Conservation (phyloP, 495 filamentous ascomycete genomes). For the Penicillium egyptiacum region DNA sequence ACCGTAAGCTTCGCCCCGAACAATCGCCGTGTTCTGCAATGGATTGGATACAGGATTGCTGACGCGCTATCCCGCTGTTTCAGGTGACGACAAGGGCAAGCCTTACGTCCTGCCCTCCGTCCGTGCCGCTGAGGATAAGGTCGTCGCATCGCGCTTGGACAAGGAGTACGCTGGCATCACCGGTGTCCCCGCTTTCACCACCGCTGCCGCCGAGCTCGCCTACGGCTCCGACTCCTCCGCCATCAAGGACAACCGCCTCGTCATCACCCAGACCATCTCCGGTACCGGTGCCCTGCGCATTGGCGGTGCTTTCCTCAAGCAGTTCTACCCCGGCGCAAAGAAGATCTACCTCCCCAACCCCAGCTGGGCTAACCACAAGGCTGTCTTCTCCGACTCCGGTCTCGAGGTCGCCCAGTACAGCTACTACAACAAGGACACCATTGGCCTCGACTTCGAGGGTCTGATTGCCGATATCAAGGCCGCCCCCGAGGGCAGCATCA, state of each 20-base stretch:
- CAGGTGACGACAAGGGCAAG: constrained; percentile 91
- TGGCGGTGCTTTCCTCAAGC: constrained; percentile 86
- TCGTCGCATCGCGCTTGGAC: constrained; percentile 74
- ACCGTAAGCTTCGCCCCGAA: constrained; percentile 41
- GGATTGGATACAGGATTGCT: constrained; percentile 6
- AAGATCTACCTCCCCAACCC: constrained; percentile 93
- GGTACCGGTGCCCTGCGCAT: constrained; percentile 95
- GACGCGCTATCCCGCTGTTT: background rate
- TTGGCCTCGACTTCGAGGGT: constrained; percentile 95
- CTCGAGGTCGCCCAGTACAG: constrained; percentile 90
- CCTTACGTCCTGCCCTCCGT: constrained; percentile 97
- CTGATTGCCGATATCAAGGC: constrained; percentile 87
- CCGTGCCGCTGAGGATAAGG: constrained; percentile 80
- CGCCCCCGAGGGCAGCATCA: constrained; percentile 79
- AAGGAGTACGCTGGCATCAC: constrained; percentile 99
- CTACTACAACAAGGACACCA: constrained; percentile 99
- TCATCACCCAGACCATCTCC: constrained; percentile 96
- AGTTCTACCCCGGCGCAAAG: constrained; percentile 87
- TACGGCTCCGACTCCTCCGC: constrained; percentile 78
- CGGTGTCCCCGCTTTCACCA: constrained; percentile 89
- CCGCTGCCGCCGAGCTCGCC: constrained; percentile 83
- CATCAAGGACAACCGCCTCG: constrained; percentile 74
- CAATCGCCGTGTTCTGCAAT: constrained; percentile 2
- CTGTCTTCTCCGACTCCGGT: constrained; percentile 91
- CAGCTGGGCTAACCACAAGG: constrained; percentile 97